Evolutionary conservation across 2,329 filamentous ascomycete genomes (phyloP), one percentile per base, ranked within the genome.

Genomic region (Diplodia corticola): DNA sequence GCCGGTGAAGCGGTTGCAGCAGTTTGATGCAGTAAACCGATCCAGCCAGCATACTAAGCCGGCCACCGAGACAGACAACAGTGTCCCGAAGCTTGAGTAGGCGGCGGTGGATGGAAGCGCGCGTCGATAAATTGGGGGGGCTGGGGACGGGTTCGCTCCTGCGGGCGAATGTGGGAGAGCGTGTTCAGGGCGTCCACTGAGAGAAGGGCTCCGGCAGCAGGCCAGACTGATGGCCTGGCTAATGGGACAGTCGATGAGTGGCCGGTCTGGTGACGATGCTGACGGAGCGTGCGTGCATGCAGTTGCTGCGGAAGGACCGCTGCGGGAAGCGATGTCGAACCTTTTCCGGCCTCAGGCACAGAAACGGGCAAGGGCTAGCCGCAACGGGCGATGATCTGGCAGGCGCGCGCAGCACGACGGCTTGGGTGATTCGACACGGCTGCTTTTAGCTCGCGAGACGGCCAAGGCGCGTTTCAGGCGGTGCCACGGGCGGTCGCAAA

Each of bases 261-360:
- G 53, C 9, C 20, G 20, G 53, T 7, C 24, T 6, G 49, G 48
- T 13, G 22, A 30, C 49, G 26, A n/a, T 54, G 51, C 51, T 54
- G 51, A 54, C 51, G 30, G 30, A 22, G 33, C 33, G 33, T n/a
- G 53, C 53, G 37, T 40, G 53, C 30, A 57, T 33, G 24, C 20
- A 50, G 48, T 22, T 53, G 22, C 51, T 40, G 53, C 53, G 15
- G 33, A 57, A 40, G 53, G 53, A 20, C 33, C 15, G 33, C 37
- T 30, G 54, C 54, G 37, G 24, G 22, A 59, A 15, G 35, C 30
- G 37, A 59, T 9, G 54, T 40, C 24, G 54, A 46, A 35, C 54
- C 24, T 37, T 24, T 59, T 59, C 13, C 22, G 54, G 54, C 54
- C 54, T 59, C 54, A 59, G 54, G 54, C 54, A 59, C 54, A 30